Evolutionary conservation across 768 basidiomycete genomes (phyloP), one percentile per base, ranked within the genome.

Genomic region (Suillus spraguei): DNA sequence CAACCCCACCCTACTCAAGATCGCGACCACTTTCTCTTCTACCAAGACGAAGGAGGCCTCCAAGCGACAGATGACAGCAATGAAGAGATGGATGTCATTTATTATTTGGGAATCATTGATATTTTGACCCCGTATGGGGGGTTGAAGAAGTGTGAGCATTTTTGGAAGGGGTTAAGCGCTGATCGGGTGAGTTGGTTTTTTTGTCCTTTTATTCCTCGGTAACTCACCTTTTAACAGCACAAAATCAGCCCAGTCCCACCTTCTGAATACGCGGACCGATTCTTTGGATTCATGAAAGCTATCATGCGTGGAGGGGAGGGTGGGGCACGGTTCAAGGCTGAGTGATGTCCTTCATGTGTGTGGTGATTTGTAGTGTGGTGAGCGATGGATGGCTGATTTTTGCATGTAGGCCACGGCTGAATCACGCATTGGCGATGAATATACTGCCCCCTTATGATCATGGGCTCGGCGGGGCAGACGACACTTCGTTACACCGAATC

Each of bases 81-180:
- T 74, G 81, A 84, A 22, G 75, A 81, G 2, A 76, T 89, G 77
- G 89, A 90, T 66, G 86, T 86, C 54, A 90, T 97, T 61, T 97
- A 97, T 75, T 98, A 98, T 75, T 81, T 98, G 10, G 97, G 97
- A 28, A 85, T 99, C 60, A 99, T 99, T 71, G 97, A 99, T 76
- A 99, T 98, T 67, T 78, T 96, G 64, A 99, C 97, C 32, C 97
- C 96, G 2, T 99, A 94, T 74, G 85, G 82, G 22, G 67, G 74
- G 22, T 68, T 84, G 64, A 99, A 99, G 83, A 87, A 86, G 73
- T 61, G 89, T 22, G 97, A 99, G 76, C 90, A 93, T 75, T 80
- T 94, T 63, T 99, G 94, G 93, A 97, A 97, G 79, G 93, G 95
- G 33, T 75, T 97, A 69, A 83, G 82, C 13, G 90, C 91, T 39